Evolutionary conservation across 225 moss, liverwort and hornwort species (phyloP).

Genomic region (Anthoceros angustus): DNA sequence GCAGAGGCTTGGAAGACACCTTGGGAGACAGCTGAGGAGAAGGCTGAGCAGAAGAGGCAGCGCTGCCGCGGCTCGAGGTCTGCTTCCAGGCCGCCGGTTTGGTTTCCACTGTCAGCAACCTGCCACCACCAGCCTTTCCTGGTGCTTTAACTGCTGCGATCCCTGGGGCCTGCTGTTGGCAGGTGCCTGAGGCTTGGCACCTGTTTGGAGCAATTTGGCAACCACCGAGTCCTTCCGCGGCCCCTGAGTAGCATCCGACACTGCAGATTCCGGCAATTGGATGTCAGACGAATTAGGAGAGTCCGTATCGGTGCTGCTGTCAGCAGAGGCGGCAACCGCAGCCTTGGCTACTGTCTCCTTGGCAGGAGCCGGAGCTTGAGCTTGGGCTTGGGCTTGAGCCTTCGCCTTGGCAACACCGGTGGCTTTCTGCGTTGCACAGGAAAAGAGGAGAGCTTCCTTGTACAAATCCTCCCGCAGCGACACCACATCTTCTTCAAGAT

Average conservation of each 20-base stretch:
- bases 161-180: background rate
- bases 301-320: too few species aligned
- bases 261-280: background rate
- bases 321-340: background rate
- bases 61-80: too few species aligned
- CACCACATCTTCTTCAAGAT: conserved; percentile 2
- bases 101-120: background rate
- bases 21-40: background rate
- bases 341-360: background rate
- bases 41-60: background rate
- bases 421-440: background rate
- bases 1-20: background rate
- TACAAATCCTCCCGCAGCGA: background rate
- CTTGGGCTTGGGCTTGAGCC: too few species aligned
- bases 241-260: background rate
- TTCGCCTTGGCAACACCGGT: background rate
- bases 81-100: too few species aligned
- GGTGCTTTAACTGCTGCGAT: background rate
- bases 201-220: background rate
- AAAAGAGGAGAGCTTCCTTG: background rate
- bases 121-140: background rate
- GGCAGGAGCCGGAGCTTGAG: too few species aligned
- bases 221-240: conserved; percentile 3
- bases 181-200: conserved; percentile 3
- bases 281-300: background rate